These are phyloP conservation scores for Yarrowia deformans DNA, from an alignment of 805 yeast genomes.

Conservation along the genomic window DNA sequence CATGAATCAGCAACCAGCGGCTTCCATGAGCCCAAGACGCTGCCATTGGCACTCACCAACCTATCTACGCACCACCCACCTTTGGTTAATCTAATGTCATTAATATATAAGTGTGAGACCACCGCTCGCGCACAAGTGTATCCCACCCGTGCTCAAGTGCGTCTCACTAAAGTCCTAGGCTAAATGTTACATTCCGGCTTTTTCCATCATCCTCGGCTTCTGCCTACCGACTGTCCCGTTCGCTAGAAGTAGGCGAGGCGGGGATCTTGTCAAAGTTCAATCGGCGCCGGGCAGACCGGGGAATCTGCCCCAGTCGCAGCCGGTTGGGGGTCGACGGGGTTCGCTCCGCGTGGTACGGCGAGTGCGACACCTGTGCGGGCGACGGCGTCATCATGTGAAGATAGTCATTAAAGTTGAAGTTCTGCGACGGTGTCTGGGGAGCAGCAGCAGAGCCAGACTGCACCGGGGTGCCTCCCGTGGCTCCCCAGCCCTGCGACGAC, in stretches of 20 bases:
- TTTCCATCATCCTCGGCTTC: neutral
- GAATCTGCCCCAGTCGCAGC: slow-evolving; percentile 39
- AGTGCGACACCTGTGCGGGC: slow-evolving; percentile 45
- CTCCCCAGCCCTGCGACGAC: slow-evolving; percentile 38
- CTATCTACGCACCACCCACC: neutral
- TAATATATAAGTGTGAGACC: slow-evolving; percentile 17
- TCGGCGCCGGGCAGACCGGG: slow-evolving; percentile 42
- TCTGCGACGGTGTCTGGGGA: slow-evolving; percentile 52
- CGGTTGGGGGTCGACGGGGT: slow-evolving; percentile 40
- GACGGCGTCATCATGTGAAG: slow-evolving; percentile 77
- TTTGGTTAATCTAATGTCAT: slow-evolving; percentile 25
- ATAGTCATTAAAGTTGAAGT: slow-evolving; percentile 81
- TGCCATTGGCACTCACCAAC: no score
- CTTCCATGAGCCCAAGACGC: no score
- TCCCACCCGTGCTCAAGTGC: neutral
- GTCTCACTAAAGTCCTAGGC: slow-evolving; percentile 13
- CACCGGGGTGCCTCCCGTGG: slow-evolving; percentile 20
- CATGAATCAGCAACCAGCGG: no score
- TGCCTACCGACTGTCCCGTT: slow-evolving; percentile 8
- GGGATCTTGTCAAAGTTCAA: slow-evolving; percentile 45
- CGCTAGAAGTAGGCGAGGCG: slow-evolving; percentile 21
- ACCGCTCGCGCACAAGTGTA: neutral
- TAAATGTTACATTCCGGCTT: slow-evolving; percentile 2
- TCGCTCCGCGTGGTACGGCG: slow-evolving; percentile 42
- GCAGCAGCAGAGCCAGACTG: slow-evolving; percentile 42